phyloP scores from a whole-genome alignment of 192 early-diverging fungal species.

The Podochytrium sp. region DNA sequence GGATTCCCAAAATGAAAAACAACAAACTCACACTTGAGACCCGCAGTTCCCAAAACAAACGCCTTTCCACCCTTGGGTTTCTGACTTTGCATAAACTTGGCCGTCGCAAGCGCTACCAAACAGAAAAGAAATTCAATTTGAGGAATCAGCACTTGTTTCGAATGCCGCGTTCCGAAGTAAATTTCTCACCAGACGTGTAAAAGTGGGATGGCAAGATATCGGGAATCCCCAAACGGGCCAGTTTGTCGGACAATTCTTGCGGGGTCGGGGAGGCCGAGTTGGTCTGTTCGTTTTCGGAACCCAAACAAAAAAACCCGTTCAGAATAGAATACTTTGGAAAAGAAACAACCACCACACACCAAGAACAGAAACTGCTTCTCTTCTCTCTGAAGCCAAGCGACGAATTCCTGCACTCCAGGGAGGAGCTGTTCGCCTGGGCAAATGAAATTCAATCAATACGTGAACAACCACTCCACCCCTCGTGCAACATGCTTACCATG shows the following conservation, averaged over 20 bases:
- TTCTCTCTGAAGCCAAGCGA: constrained; percentile 52
- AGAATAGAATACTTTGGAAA: too few relatives aligned
- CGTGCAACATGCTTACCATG: constrained; percentile 34
- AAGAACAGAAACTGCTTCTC: constrained; percentile 64
- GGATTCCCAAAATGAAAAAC: too few relatives aligned
- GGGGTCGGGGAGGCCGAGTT: constrained; percentile 69
- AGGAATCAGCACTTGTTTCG: background rate
- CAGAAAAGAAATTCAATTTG: too few relatives aligned
- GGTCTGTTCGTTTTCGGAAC: constrained; percentile 49
- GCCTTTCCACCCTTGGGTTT: constrained; percentile 42
- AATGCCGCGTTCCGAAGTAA: background rate
- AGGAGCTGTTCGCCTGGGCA: constrained; percentile 46
- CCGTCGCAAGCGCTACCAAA: constrained; percentile 58
- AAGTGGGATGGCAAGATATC: constrained; percentile 55
- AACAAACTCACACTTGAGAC: too few relatives aligned
- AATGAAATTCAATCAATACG: background rate
- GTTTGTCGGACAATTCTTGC: constrained; percentile 56
- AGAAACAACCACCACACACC: constrained; percentile 29
- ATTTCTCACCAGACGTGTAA: constrained; percentile 47
- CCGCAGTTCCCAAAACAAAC: constrained; percentile 61
- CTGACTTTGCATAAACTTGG: constrained; percentile 56
- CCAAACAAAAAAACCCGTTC: too few relatives aligned
- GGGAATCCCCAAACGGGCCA: constrained; percentile 51
- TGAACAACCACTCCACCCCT: background rate
- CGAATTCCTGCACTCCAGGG: constrained; percentile 62